Conservation (phyloP, 2,329 filamentous ascomycete genomes). For the Zymoseptoria crescenta region DNA sequence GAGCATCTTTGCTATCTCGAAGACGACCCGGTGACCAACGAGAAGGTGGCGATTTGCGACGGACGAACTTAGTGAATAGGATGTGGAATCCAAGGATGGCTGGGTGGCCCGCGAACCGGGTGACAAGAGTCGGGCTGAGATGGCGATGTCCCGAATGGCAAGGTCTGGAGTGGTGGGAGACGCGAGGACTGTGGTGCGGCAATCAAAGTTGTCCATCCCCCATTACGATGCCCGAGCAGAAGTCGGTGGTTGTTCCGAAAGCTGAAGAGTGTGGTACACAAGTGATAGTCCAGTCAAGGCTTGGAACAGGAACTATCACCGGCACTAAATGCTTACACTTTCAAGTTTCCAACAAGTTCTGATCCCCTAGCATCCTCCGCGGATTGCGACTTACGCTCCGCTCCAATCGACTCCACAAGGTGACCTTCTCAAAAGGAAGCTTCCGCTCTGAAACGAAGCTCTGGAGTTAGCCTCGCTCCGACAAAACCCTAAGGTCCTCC, state of each 20-base stretch:
- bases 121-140: neutral
- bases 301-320: neutral
- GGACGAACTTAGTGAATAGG: too few species aligned
- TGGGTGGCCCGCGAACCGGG: too few species aligned
- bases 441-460: neutral
- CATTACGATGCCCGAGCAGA: too few species aligned
- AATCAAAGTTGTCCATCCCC: too few species aligned
- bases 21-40: too few species aligned
- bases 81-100: too few species aligned
- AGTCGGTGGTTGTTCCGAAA: too few species aligned
- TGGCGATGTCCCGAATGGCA: slow-evolving; percentile 7
- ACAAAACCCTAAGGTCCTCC: neutral
- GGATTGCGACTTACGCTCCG: neutral
- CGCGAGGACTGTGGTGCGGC: too few species aligned
- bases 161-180: too few species aligned
- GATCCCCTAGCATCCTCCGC: neutral
- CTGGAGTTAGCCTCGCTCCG: too few species aligned
- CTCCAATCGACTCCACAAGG: neutral
- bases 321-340: neutral
- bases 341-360: neutral
- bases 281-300: neutral
- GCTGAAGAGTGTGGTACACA: neutral
- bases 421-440: neutral
- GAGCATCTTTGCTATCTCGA: too few species aligned
- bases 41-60: too few species aligned